Evolutionary conservation across 2,329 filamentous ascomycete species (phyloP).

Genomic region (Metarhizium rileyi): DNA sequence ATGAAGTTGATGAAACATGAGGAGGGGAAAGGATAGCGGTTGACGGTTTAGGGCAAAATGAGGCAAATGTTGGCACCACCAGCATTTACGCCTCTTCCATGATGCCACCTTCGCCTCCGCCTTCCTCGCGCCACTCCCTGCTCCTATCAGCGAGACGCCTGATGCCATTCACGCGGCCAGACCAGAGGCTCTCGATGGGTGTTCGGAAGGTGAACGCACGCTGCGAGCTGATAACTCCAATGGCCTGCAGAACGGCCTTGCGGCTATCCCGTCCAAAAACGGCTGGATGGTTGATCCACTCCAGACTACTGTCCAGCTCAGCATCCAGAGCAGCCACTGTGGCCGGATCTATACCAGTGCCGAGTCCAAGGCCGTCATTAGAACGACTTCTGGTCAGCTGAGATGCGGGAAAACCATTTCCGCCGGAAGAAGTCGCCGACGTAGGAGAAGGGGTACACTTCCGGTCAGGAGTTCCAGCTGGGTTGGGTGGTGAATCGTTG

Average conservation of each 20-base stretch:
- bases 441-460: constrained; percentile 46
- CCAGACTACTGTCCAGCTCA: constrained; percentile 80
- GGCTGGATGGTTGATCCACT: constrained; percentile 96
- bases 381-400: constrained; percentile 43
- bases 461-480: constrained; percentile 39
- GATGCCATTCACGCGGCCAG: constrained; percentile 69
- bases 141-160: constrained; percentile 73
- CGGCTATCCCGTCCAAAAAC: constrained; percentile 89
- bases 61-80: not conserved
- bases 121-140: constrained; percentile 84
- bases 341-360: constrained; percentile 69
- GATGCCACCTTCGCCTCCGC: constrained; percentile 60
- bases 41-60: not conserved
- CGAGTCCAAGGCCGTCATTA: constrained; percentile 46
- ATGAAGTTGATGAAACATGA: not conserved
- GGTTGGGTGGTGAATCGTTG: constrained; percentile 33
- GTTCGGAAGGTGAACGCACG: constrained; percentile 89
- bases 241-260: constrained; percentile 92
- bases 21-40: not conserved
- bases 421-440: constrained; percentile 34
- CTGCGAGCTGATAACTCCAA: constrained; percentile 92
- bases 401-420: constrained; percentile 28
- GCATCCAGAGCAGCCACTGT: constrained; percentile 83
- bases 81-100: constrained; percentile 45
- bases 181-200: constrained; percentile 82